phyloP scores from a whole-genome alignment of 352 stramenopile species.

The Phytopythium litorale region DNA sequence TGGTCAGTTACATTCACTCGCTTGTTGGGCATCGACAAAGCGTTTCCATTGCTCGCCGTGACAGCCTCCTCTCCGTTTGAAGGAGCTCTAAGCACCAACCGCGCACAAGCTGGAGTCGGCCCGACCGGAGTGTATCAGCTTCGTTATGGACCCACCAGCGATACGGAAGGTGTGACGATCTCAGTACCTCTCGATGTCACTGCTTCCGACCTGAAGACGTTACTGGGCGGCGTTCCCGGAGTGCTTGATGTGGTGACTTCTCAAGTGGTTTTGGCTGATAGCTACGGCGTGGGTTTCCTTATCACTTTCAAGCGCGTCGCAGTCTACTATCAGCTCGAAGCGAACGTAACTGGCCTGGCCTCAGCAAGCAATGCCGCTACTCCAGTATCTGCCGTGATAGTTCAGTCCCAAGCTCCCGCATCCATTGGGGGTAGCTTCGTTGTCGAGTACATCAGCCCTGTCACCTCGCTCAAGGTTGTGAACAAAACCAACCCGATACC shows the following conservation, averaged over 20 bases:
- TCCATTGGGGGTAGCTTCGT: slow-evolving; percentile 46
- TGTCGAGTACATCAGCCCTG: slow-evolving; percentile 36
- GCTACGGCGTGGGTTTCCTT: slow-evolving; percentile 42
- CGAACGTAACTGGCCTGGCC: slow-evolving; percentile 6
- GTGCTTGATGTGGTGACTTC: slow-evolving; percentile 33
- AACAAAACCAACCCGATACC: slow-evolving; percentile 27
- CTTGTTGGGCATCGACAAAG: slow-evolving; percentile 23
- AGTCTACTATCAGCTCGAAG: slow-evolving; percentile 26
- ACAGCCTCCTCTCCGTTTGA: slow-evolving; percentile 31
- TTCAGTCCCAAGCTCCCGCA: slow-evolving; percentile 30
- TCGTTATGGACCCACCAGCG: slow-evolving; percentile 30
- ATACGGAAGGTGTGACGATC: background rate
- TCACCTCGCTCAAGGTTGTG: slow-evolving; percentile 28
- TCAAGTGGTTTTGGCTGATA: slow-evolving; percentile 10
- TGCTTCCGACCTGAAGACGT: slow-evolving; percentile 28
- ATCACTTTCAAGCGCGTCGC: slow-evolving; percentile 58
- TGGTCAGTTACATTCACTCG: slow-evolving; percentile 59
- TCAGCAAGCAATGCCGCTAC: slow-evolving; percentile 14
- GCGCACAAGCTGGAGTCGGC: slow-evolving; percentile 7
- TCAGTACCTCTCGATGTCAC: slow-evolving; percentile 5
- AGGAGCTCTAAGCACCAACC: slow-evolving; percentile 24
- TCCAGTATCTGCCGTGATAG: slow-evolving; percentile 4
- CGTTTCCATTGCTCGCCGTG: slow-evolving; percentile 37
- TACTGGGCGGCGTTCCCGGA: slow-evolving; percentile 20
- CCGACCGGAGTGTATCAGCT: slow-evolving; percentile 37